These are phyloP conservation scores for Fomitopsis pulvina DNA, from an alignment of 768 basidiomycete genomes.

Conservation along the genomic window DNA sequence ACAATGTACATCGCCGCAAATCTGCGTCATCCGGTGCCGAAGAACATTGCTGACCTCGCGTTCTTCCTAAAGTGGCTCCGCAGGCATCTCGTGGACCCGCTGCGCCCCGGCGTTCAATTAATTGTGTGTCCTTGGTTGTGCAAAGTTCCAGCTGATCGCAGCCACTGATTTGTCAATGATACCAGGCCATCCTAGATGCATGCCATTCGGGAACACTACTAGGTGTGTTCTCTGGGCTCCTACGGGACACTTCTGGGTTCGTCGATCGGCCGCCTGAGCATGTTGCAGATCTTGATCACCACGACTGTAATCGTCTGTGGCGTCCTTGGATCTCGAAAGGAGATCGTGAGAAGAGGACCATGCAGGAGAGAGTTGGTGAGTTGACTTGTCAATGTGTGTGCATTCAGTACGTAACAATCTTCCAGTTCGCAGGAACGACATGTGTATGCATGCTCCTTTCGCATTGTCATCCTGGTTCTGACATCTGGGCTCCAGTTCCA, in stretches of 20 bases:
- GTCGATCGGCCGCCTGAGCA: background rate
- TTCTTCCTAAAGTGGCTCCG: slow-evolving; percentile 7
- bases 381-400: background rate
- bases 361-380: background rate
- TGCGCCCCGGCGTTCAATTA: slow-evolving; percentile 8
- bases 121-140: slow-evolving; percentile 4
- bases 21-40: background rate
- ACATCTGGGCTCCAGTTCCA: background rate
- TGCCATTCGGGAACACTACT: slow-evolving; percentile 17
- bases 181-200: slow-evolving; percentile 15
- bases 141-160: background rate
- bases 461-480: background rate
- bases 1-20: slow-evolving; percentile 7
- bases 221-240: background rate
- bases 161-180: too few species aligned
- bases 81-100: slow-evolving; percentile 8
- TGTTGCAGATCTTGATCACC: slow-evolving; percentile 8
- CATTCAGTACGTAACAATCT: background rate
- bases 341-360: background rate
- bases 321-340: background rate
- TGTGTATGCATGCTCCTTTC: background rate
- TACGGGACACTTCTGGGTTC: background rate
- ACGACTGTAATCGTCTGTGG: slow-evolving; percentile 6
- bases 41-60: background rate
- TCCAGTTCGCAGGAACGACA: background rate